phyloP scores from a whole-genome alignment of 495 filamentous ascomycete species.

The Aspergillus avenaceus region DNA sequence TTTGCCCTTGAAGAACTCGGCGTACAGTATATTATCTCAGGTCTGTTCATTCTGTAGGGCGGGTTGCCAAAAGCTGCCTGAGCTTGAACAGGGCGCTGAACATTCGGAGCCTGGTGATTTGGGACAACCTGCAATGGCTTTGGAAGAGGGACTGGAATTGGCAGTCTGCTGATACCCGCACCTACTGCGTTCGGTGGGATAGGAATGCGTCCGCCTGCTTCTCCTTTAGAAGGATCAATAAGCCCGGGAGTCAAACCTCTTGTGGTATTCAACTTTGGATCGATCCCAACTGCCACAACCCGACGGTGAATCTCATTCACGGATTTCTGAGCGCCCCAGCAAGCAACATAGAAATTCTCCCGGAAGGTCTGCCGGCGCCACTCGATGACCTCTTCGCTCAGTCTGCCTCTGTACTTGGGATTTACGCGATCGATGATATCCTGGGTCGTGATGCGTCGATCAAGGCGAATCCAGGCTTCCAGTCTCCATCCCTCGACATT shows the following conservation, averaged over 20 bases:
- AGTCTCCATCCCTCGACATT: slow-evolving; percentile 17
- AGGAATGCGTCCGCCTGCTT: slow-evolving; percentile 8
- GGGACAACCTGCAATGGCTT: no score
- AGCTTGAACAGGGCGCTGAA: no score
- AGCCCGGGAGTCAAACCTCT: slow-evolving; percentile 13
- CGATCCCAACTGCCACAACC: background rate
- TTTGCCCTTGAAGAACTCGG: no score
- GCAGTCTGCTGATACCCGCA: background rate
- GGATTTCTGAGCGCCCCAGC: slow-evolving; percentile 9
- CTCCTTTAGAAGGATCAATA: slow-evolving; percentile 6
- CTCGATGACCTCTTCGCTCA: slow-evolving; percentile 3
- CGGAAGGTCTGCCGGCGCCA: slow-evolving; percentile 9
- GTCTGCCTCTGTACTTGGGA: slow-evolving; percentile 1
- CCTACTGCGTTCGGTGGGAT: background rate
- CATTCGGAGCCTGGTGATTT: no score
- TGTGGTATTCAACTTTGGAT: slow-evolving; percentile 12
- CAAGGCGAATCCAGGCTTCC: slow-evolving; percentile 21
- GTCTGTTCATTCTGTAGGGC: no score
- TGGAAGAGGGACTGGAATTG: no score
- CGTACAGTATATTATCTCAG: no score
- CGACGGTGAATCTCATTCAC: background rate
- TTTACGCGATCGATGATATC: slow-evolving; percentile 23
- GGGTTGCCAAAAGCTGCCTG: no score
- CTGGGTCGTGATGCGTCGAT: slow-evolving; percentile 12
- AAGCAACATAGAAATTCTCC: slow-evolving; percentile 5